Base-by-base conservation (phyloP, 768 basidiomycete genomes). In the Tylopilus rubrobrunneus region DNA sequence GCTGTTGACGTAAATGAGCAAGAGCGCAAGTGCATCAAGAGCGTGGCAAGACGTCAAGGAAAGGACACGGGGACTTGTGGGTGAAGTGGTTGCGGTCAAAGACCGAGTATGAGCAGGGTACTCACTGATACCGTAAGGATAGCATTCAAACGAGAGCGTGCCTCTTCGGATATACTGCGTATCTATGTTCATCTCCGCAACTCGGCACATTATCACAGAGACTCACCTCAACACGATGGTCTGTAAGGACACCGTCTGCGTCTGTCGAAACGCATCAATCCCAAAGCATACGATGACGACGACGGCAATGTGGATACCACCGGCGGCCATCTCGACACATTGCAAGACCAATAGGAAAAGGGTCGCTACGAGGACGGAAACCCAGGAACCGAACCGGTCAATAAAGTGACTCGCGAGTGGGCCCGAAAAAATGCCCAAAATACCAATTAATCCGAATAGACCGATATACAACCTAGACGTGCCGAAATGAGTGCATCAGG, bases 371-470 rank as follows among this genome's bases (percentile, higher is more conserved):
- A 80, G 61, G 31, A 74, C 68, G 11, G 74, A 74, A 11, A 67
- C 60, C 78, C 79, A 80, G 3, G 76, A 67, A 2, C 74, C 72
- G 5, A 78, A 45, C 14, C 53, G 58, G 51, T 71, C 67, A 2
- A 67, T 64, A 21, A 69, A 45, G 36, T 55, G 61, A 11, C 68
- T 67, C 1, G 63, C 65, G 41, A 64, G 42, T 10, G 68, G 70
- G 1, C 60, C 70, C 2, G 57, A 59, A 21, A 62, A 53, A 45
- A 77, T 67, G 28, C 74, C 78, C 52, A 64, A 57, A 23, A 79
- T 63, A 12, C 79, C 79, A 19, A 80, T 64, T 7, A 81, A 68
- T 14, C 78, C 79, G 49, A 81, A 76, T 5, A 81, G 60, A 44
- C 79, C 79, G 40, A 78, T 78, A 28, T 69, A 68, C 49, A 63